Evolutionary conservation across 768 basidiomycete genomes (phyloP), one percentile per base, ranked within the genome.

Genomic region (Mycena rosella): DNA sequence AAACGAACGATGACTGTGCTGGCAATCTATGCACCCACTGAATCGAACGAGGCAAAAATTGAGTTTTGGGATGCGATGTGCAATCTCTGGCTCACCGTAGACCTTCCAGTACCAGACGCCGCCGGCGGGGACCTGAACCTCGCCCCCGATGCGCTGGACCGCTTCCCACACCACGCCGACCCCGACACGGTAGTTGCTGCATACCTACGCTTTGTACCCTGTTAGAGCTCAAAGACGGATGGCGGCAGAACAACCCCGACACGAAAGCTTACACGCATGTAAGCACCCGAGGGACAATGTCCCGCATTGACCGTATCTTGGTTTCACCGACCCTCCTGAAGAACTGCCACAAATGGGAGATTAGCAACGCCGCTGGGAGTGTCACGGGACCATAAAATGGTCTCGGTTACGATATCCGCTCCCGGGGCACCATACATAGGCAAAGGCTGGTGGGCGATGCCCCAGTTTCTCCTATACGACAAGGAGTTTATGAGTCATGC

Each of bases 331-430:
- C 15, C 1, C 53, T 38, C 34, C n/a, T 38, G 53, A 54, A 54
- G 29, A 54, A 38, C 53, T 54, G 53, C 22, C 34, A 38, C 10
- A 7, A 54, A 2, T 54, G 53, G 53, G 53, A 38, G 34, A 54
- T 54, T 14, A 32, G 32, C 13, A 22, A 22, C 0, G 34, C 22
- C 7, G 36, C 34, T 4, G 53, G 53, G 17, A 18, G 36, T 2
- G 5, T 54, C 9, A 32, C 53, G 4, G n/a, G 53, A 54, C 22
- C 36, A 56, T 20, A 13, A 26, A 24, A 56, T 56, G 54, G 38
- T 42, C 10, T 56, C 54, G 1, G 38, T 42, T 10, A 42, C 36
- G 26, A 56, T 56, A 5, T 22, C 53, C 1, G 53, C 53, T 5
- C 53, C 53, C 5, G 53, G 53, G 3, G 18, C 53, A 4, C 54